Conservation (phyloP, 371 early-diverging fungal genomes). For the Ordospora colligata region DNA sequence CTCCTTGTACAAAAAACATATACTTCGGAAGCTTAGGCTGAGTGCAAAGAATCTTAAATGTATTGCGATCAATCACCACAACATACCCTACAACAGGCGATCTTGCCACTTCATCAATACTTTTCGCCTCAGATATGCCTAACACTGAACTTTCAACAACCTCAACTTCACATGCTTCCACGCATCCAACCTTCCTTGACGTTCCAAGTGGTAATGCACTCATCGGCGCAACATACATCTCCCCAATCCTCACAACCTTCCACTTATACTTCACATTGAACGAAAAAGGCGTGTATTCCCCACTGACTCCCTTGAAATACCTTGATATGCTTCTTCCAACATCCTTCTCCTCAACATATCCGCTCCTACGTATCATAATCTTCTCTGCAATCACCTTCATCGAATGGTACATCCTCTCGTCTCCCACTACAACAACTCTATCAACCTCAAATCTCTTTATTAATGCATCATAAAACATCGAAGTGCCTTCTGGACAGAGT, state of each 20-base stretch:
- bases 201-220: slow-evolving; percentile 60
- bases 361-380: slow-evolving; percentile 39
- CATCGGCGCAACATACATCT: slow-evolving; percentile 58
- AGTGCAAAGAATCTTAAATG: slow-evolving; percentile 48
- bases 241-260: slow-evolving; percentile 51
- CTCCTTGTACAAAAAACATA: slow-evolving; percentile 52
- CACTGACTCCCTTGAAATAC: slow-evolving; percentile 60
- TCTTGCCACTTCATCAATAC: slow-evolving; percentile 50
- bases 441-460: slow-evolving; percentile 37
- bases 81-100: slow-evolving; percentile 57
- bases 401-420: slow-evolving; percentile 55
- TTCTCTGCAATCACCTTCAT: slow-evolving; percentile 24
- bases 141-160: slow-evolving; percentile 46
- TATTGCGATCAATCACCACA: slow-evolving; percentile 44
- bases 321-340: slow-evolving; percentile 45
- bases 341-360: slow-evolving; percentile 44
- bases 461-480: slow-evolving; percentile 30
- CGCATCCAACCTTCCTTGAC: slow-evolving; percentile 45
- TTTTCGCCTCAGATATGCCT: slow-evolving; percentile 56
- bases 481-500: slow-evolving; percentile 26
- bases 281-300: slow-evolving; percentile 49
- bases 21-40: slow-evolving; percentile 54
- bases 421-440: slow-evolving; percentile 48
- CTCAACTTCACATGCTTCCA: slow-evolving; percentile 34
- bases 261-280: slow-evolving; percentile 46